Percentiles rank a stretch among this genome's conserved stretches.
phyloP scores from a whole-genome alignment of 2,329 filamentous ascomycete genomes.

The Immersiporthe knoxdaviesiana region DNA sequence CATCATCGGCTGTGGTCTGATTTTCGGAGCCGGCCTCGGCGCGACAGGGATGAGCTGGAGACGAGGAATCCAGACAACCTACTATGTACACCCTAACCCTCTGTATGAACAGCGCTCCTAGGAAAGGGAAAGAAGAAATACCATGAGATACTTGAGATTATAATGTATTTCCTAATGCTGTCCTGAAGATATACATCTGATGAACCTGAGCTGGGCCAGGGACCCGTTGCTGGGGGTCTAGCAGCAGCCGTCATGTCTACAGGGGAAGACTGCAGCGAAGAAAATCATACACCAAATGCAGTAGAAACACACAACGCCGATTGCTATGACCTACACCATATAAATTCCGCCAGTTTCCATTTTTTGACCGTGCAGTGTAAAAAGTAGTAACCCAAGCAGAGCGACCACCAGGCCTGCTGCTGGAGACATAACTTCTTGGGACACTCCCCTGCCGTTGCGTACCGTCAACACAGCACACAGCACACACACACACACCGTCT shows the following conservation, averaged over 20 bases:
- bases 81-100: conserved; percentile 5
- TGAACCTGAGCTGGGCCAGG: not conserved
- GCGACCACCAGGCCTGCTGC: not conserved
- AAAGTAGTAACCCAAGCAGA: not conserved
- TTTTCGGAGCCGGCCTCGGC: conserved; percentile 16
- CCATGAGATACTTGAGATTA: not conserved
- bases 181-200: conserved; percentile 7
- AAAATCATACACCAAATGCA: conserved; percentile 1
- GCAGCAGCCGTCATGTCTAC: not conserved
- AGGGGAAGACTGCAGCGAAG: not conserved
- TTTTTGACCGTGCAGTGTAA: not conserved
- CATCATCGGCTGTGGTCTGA: conserved; percentile 27
- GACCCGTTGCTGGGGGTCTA: not conserved
- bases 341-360: not conserved
- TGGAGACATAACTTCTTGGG: not conserved
- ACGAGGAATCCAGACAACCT: not conserved
- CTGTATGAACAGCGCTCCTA: not conserved
- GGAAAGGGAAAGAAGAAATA: not conserved
- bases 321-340: not conserved
- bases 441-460: not conserved
- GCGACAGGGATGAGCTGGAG: not conserved
- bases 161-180: not conserved
- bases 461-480: not conserved
- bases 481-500: too few species aligned
- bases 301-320: not conserved